Base-by-base conservation (phyloP, 139 green algal genomes). In the Axilococcus clingmanii region DNA sequence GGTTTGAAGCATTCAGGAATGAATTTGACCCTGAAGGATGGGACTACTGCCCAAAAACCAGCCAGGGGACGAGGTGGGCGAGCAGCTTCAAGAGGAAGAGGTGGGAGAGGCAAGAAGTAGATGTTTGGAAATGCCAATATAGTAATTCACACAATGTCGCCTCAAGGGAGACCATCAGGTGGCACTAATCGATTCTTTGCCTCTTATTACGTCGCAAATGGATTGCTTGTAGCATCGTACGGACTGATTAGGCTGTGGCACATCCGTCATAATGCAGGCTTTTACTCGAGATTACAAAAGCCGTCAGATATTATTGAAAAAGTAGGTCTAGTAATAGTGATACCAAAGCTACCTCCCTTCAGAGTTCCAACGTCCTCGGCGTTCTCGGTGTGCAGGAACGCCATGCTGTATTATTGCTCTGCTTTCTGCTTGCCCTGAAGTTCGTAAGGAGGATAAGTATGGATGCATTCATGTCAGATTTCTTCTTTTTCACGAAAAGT, bases 1-100 rank as follows among this genome's bases (percentile, higher is more conserved):
- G 27, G 7, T 25, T 40, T 56, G 46, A 61, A 59, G 50, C 30
- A 54, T 44, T 40, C 51, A 41, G 51, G 63, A 12, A 24, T 68
- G 57, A 45, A 2, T 14, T 4, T 68, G 32, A 68, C 36, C 2
- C 28, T 72, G 25, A 68, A 72, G 33, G 63, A 62, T 24, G 48
- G 63, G 15, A 28, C 27, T 31, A 38, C 31, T 14, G 29, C 50
- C 11, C 40, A n/a, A 37, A 67, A 33, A 7, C 28, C 28, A n/a
- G 51, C 14, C 12, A 37, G 33, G 4, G 28, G 24, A 28, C 24
- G 50, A 11, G n/a, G 38, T 24, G 4, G 60, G 3, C n/a, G n/a
- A n/a, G n/a, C n/a, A n/a, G n/a, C n/a, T n/a, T 42, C 50, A 8
- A 24, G 42, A 25, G 28, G 52, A 2, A 17, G 52, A 17, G 50